Percentiles rank a stretch among this genome's conserved stretches.
These are phyloP conservation scores for Melocanna baccifera DNA, from an alignment of 176 grass and related monocot species.

Conservation along the genomic window DNA sequence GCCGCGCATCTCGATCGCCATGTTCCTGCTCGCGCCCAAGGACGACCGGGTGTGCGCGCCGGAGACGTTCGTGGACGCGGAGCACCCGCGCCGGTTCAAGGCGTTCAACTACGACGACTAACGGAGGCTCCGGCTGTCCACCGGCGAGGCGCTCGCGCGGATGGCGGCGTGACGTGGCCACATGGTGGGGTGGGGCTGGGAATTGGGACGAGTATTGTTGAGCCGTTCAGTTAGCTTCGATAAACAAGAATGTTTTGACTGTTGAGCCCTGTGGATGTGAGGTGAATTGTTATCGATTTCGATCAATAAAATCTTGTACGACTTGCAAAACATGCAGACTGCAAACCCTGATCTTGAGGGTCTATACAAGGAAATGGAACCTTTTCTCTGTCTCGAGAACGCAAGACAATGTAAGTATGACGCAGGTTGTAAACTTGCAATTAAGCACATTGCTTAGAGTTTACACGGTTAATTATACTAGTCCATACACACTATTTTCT, in stretches of 20 bases:
- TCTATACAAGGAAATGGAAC: neutral
- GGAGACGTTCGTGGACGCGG: conserved; percentile 39
- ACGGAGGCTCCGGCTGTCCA: conserved; percentile 54
- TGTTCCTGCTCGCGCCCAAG: conserved; percentile 79
- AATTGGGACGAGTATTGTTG: neutral
- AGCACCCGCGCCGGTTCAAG: conserved; percentile 55
- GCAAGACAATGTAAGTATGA: too few species aligned
- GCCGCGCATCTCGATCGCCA: conserved; percentile 66
- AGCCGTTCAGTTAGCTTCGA: neutral
- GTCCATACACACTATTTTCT: too few species aligned
- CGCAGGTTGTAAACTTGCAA: too few species aligned
- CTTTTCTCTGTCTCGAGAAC: neutral
- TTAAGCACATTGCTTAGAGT: too few species aligned
- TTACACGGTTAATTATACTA: too few species aligned
- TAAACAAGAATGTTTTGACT: neutral
- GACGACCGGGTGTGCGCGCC: conserved; percentile 64
- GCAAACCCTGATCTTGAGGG: neutral
- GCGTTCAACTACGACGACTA: conserved; percentile 60
- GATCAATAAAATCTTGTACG: neutral
- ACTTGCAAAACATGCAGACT: neutral
- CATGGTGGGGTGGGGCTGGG: neutral
- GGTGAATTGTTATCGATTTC: neutral
- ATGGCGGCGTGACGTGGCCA: conserved; percentile 23
- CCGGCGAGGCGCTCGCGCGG: conserved; percentile 62
- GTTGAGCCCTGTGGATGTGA: neutral